Base-by-base conservation (phyloP, 768 basidiomycete species). In the Udeniomyces megalosporus region DNA sequence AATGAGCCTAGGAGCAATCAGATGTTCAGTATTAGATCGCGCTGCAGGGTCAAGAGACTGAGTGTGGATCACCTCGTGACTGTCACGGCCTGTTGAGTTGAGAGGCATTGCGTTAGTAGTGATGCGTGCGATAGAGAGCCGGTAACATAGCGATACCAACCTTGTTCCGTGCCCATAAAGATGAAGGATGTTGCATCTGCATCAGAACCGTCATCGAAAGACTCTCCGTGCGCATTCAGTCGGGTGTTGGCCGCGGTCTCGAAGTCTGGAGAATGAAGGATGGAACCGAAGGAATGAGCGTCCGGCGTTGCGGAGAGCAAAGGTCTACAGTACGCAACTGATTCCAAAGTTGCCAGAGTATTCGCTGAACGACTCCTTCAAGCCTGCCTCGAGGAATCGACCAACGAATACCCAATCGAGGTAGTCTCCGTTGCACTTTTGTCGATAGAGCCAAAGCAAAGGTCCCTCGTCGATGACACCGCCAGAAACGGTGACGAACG, bases 401-500 rank as follows among this genome's bases (percentile, higher is more conserved):
- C 67, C 66, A 10, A 67, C 14, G 53, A 61, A 67, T 5, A 58
- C 61, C 68, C 68, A 69, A 28, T 62, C n/a, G 4, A 48, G 34
- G 31, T 66, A 57, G 28, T 68, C 60, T 15, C 58, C 63, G 8
- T 52, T 44, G 34, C 51, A 46, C 28, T 44, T 58, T 49, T 69
- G 68, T 17, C 65, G 62, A 50, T 69, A 69, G 15, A 69, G 61
- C 58, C 51, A 67, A n/a, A 69, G 66, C 35, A 61, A 51, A 24
- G 66, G 52, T 4, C 68, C 68, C 2, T 46, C 54, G 17, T 34
- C 63, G 35, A 46, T 55, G 6, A 65, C 49, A 10, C 68, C 68
- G 22, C 68, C 68, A 15, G 65, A 66, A 56, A 69, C 60, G 60
- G 68, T 66, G 0, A 59, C 11, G 46, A 68, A 67, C 45, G 56